Evolutionary conservation across 176 grass and related monocot species (phyloP), one percentile per base, ranked within the genome.

Genomic region (Canna indica): DNA sequence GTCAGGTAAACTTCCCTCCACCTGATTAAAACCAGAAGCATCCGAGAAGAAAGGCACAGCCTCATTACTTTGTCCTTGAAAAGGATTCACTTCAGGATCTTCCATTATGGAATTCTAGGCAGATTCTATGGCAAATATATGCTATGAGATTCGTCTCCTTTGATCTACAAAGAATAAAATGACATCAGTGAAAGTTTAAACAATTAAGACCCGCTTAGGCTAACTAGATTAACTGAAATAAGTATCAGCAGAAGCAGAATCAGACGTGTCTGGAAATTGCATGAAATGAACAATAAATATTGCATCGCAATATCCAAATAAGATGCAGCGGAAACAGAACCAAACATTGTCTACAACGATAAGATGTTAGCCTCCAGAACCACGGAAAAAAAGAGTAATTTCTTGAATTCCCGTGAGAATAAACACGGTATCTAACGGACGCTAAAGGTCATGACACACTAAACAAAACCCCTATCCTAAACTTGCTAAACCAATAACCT

Each of bases 1-100:
- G 81, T 93, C 94, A 36, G 86, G 88, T 54, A 83, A 85, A 47
- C 84, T 79, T 34, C 73, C 81, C 48, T 73, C 78, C 38, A 59
- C 72, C 68, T 75, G 64, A 68, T 24, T 31, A 25, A 70, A 48
- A 71, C 30, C 63, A 72, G 67, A 77, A 57, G 61, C 20, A 16
- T 50, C 73, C 25, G 68, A 76, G 16, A 48, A 73, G 29, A 66
- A 85, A 27, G 73, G 47, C 39, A 34, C 16, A 34, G 73, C 64
- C 18, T 29, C 71, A 29, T 42, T 28, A 0, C 2, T 1, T 30
- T 13, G 11, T 73, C 30, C 44, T 70, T 24, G 24, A 73, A 60
- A 32, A 60, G 0, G 20, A 59, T 47, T 24, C 10, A 31, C 48
- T 58, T 59, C 65, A 59, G 26, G 33, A 45, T 45, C 44, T 69